Base-by-base conservation (phyloP, 495 filamentous ascomycete species). In the Penicillium mononematosum region DNA sequence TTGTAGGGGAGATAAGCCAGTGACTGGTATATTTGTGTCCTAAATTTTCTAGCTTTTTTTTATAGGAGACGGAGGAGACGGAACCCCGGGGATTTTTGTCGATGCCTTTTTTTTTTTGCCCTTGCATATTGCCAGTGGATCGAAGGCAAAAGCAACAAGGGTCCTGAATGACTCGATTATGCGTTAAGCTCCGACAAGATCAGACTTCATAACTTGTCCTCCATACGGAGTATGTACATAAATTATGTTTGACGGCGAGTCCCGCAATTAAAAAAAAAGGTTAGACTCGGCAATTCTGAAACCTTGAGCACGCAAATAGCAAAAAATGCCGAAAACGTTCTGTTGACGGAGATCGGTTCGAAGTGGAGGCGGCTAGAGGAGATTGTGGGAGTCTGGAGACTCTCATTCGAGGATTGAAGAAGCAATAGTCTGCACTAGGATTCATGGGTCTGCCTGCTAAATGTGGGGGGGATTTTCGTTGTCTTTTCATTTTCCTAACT, bases 241-340 rank as follows among this genome's bases (percentile, higher is more conserved):
- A 8, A 47, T 48, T 42, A 31, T 22, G 14, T 38, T n/a, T 16
- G 36, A 48, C 59, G 44, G 59, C 45, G 53, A n/a, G 20, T 52
- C 38, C 50, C 59, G 45, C 50, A 32, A 22, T 17, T n/a, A n/a
- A 22, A 8, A 39, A 39, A 38, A 38, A 38, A n/a, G n/a, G 34
- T 25, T 39, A 47, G 17, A 50, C 20, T 59, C 61, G 64, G 61
- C 61, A 62, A 60, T 55, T 60, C 54, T 59, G 56, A 62, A 61
- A 61, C 61, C 39, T 63, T 34, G 49, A 47, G 44, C 46, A 5
- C 31, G 31, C 4, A 34, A 43, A 50, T 49, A 47, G 24, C 11
- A 48, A 32, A 56, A 52, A 56, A 58, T 65, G 62, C 65, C 65
- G 65, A 60, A 65, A 65, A 60, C 57, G 57, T 56, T 62, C 47